Evolutionary conservation across 768 basidiomycete genomes (phyloP), one percentile per base, ranked within the genome.

Genomic region (Tylopilus felleus): DNA sequence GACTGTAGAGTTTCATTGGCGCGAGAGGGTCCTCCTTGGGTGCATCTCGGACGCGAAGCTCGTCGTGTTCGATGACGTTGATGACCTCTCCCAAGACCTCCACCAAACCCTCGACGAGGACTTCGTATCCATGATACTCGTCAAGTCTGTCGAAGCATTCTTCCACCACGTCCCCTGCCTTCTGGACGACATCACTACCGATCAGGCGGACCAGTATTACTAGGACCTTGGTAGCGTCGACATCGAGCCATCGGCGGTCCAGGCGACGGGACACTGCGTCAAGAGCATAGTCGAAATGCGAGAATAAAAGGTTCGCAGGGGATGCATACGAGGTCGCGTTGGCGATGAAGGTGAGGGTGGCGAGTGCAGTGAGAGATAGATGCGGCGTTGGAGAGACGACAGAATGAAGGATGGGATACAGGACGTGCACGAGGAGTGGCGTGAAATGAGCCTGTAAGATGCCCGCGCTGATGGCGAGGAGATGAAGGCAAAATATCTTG

Each of bases 81-180:
- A 97, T 80, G 12, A 99, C 86, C 57, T 96, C 90, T 39, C 80
- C 81, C 42, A 99, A 71, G 8, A 97, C 95, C 43, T 90, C 90
- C 23, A 98, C 76, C 4, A 99, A 76, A 0, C 92, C 90, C 57
- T 93, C 90, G 2, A 95, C 90, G 21, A 98, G 73, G 25, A 85
- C 67, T 21, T 85, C 83, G 71, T 99, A 98, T 14, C 94, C 96
- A 68, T 98, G 96, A 66, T 83, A 98, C 59, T 97, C 93, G 63
- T 98, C 97, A 19, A 98, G 76, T 27, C 94, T 84, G 70, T 98
- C 96, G 61, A 98, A 98, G 56, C 96, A 95, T 69, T 97, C 95
- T 69, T 97, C 96, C 10, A 98, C 93, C 10, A 98, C 85, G 68
- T 98, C 97, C 14, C 88, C 85, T 8, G 97, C 94, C 60, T 85